Conservation (phyloP, 345 rosid genomes). For the Camelina sativa region DNA sequence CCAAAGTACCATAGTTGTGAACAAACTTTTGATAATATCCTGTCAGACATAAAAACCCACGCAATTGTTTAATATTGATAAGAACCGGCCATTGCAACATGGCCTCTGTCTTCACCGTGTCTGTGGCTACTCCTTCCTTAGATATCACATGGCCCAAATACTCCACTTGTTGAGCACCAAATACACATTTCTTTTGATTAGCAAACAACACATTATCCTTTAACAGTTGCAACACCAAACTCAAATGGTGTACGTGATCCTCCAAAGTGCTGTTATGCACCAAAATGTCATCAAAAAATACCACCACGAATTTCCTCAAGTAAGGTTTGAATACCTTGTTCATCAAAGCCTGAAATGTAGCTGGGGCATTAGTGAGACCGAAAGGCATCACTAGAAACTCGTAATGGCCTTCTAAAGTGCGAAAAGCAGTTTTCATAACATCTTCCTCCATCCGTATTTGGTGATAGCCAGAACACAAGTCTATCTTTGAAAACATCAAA, state of each 20-base stretch:
- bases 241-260: too few species aligned
- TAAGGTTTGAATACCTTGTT: background rate
- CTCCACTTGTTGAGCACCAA: background rate
- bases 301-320: background rate
- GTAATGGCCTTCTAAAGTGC: background rate
- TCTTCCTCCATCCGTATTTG: background rate
- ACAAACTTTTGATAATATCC: too few species aligned
- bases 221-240: too few species aligned
- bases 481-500: background rate
- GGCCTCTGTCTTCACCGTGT: background rate
- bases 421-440: background rate
- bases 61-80: too few species aligned
- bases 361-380: background rate
- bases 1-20: too few species aligned
- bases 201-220: background rate
- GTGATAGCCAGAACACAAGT: accelerated
- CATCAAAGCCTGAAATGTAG: background rate
- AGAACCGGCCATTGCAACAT: too few species aligned
- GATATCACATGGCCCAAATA: background rate
- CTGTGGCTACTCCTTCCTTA: background rate
- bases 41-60: too few species aligned
- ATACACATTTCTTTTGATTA: background rate
- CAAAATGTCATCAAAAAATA: background rate
- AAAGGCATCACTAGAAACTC: background rate
- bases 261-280: too few species aligned